Percentiles rank a stretch among this genome's conserved stretches.
phyloP scores from a whole-genome alignment of 768 basidiomycete species.

The Russula dissimulans region DNA sequence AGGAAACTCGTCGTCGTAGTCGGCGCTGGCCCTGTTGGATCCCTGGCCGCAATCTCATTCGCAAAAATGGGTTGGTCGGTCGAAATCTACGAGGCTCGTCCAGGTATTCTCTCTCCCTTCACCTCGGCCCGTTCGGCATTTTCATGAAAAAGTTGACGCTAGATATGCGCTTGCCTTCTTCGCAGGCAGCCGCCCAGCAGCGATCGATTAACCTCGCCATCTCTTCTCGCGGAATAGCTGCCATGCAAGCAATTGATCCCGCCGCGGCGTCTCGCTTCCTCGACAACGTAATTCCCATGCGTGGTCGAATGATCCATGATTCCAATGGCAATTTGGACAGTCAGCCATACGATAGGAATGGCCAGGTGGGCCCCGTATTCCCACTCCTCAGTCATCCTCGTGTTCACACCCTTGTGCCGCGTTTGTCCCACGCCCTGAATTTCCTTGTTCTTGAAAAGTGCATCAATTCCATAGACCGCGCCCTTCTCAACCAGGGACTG shows the following conservation, averaged over 20 bases:
- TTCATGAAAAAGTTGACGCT: background rate
- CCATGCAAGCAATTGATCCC: constrained; percentile 72
- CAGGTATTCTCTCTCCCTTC: constrained; percentile 40
- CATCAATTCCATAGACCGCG: constrained; percentile 90
- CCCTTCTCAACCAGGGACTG: constrained; percentile 78
- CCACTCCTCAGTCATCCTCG: constrained; percentile 6
- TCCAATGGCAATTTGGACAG: constrained; percentile 62
- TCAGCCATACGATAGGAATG: constrained; percentile 80
- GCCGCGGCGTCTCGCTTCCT: constrained; percentile 61
- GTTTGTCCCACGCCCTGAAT: constrained; percentile 23
- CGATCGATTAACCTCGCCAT: constrained; percentile 96
- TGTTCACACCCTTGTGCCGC: constrained; percentile 20
- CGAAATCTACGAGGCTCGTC: constrained; percentile 67
- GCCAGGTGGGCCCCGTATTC: constrained; percentile 52
- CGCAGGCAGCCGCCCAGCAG: constrained; percentile 55
- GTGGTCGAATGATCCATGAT: constrained; percentile 91
- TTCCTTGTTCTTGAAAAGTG: constrained; percentile 42
- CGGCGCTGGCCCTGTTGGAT: constrained; percentile 93
- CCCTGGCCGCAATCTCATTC: constrained; percentile 78
- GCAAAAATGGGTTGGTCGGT: constrained; percentile 83
- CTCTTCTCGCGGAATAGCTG: constrained; percentile 86
- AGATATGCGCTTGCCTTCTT: constrained; percentile 71
- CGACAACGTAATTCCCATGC: constrained; percentile 83
- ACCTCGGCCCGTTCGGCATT: constrained; percentile 1
- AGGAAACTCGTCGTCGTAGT: constrained; percentile 55